Conservation (phyloP, 2,329 filamentous ascomycete genomes). For the Shiraia bambusicola region DNA sequence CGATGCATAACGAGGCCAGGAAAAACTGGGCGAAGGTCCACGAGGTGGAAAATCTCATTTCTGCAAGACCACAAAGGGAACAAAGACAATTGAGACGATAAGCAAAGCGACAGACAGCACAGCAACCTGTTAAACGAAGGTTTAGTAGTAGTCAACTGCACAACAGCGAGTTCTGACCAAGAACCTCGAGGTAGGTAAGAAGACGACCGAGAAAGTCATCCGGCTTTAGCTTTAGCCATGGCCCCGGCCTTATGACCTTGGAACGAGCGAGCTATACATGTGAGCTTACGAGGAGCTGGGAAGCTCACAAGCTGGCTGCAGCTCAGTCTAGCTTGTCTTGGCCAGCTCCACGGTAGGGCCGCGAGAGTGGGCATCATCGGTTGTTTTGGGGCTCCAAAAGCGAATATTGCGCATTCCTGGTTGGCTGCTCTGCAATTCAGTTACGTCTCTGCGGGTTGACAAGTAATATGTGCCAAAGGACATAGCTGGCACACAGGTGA, state of each 20-base stretch:
- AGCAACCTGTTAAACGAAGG: slow-evolving; percentile 1
- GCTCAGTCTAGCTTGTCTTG: slow-evolving; percentile 29
- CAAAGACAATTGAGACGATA: background rate
- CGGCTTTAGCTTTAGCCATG: slow-evolving; percentile 14
- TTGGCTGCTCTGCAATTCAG: slow-evolving; percentile 1
- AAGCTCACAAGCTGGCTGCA: slow-evolving; percentile 32
- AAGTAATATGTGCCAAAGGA: slow-evolving; percentile 5
- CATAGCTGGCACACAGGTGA: too few species aligned
- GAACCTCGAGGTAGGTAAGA: slow-evolving; percentile 7
- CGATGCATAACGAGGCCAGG: slow-evolving; percentile 17
- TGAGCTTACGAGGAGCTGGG: slow-evolving; percentile 26
- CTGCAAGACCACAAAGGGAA: slow-evolving; percentile 4
- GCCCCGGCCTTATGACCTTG: slow-evolving; percentile 30
- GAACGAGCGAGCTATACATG: slow-evolving; percentile 20
- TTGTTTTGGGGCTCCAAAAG: slow-evolving; percentile 3
- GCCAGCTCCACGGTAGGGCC: slow-evolving; percentile 23
- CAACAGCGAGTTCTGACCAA: slow-evolving; percentile 5
- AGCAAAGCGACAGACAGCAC: background rate
- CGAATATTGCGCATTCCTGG: background rate
- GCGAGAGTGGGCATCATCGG: slow-evolving; percentile 24
- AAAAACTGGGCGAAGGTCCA: slow-evolving; percentile 12
- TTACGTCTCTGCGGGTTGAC: slow-evolving; percentile 14
- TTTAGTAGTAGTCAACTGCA: slow-evolving; percentile 17
- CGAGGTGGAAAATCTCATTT: slow-evolving; percentile 20
- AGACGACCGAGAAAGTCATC: slow-evolving; percentile 12